These are phyloP conservation scores for Camellia japonica DNA, from an alignment of 148 eudicot genomes.

Conservation along the genomic window DNA sequence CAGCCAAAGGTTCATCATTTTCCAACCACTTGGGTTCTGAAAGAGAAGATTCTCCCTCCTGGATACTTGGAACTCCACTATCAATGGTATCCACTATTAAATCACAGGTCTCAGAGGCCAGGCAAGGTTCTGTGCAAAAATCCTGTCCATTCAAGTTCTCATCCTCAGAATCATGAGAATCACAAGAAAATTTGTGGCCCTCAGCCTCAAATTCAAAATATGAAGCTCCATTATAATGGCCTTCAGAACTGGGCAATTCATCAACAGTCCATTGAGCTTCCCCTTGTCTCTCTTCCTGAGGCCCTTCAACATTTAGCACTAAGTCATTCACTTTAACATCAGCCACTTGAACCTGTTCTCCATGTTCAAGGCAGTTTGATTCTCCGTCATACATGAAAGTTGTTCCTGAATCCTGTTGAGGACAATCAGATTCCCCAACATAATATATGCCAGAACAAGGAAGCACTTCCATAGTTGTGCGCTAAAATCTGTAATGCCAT, in stretches of 20 bases:
- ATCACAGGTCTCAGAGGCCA: conserved; percentile 51
- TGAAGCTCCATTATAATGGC: conserved; percentile 33
- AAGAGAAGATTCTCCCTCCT: conserved; percentile 45
- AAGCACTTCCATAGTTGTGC: conserved; percentile 65
- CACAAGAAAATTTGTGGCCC: conserved; percentile 38
- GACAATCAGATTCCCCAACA: conserved; percentile 52
- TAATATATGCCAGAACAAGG: conserved; percentile 44
- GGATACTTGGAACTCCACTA: conserved; percentile 32
- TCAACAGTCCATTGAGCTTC: conserved; percentile 30
- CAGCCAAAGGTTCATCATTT: conserved; percentile 68
- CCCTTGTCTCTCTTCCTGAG: conserved; percentile 24
- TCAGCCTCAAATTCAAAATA: conserved; percentile 42
- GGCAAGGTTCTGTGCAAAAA: conserved; percentile 37
- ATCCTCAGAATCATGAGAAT: conserved; percentile 54
- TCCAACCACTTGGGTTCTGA: conserved; percentile 54
- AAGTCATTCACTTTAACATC: conserved; percentile 35
- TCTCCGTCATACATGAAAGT: conserved; percentile 38
- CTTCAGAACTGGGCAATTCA: conserved; percentile 28
- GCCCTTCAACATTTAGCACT: conserved; percentile 27
- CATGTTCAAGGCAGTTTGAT: conserved; percentile 37
- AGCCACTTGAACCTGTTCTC: conserved; percentile 27
- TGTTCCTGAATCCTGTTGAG: conserved; percentile 44
- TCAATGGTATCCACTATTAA: conserved; percentile 54
- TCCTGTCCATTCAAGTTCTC: conserved; percentile 36
- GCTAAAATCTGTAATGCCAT: conserved; percentile 31